Conservation (phyloP, 2,329 filamentous ascomycete genomes). For the Paecilomyces fulvus region DNA sequence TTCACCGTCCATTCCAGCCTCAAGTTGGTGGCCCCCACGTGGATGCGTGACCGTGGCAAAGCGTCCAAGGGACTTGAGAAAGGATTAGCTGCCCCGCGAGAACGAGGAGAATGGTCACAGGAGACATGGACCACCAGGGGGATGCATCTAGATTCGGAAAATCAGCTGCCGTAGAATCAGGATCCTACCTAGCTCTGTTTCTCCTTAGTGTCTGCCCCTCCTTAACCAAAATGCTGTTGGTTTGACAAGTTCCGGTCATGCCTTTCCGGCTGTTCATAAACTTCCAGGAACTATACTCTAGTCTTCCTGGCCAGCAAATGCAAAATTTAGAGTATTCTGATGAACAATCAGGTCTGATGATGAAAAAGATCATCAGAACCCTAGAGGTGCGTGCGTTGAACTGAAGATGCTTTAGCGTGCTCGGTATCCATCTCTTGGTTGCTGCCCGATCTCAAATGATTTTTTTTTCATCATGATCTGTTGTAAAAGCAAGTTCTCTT, state of each 20-base stretch:
- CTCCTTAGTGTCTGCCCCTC: too few species aligned
- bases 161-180: not conserved
- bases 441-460: not conserved
- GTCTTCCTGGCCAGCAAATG: not conserved
- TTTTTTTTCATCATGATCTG: not conserved
- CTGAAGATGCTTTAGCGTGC: not conserved
- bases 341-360: not conserved
- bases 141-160: not conserved
- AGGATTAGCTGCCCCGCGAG: not conserved
- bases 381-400: not conserved
- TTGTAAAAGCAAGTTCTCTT: not conserved
- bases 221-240: not conserved
- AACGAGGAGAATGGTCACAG: not conserved
- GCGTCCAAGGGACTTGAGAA: not conserved
- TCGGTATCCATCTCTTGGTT: not conserved
- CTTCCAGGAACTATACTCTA: not conserved
- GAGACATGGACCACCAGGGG: not conserved
- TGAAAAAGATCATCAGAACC: not conserved
- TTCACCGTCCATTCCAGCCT: not conserved
- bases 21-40: not conserved
- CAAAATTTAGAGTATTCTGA: not conserved
- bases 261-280: not conserved
- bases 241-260: not conserved
- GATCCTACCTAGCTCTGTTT: not conserved
- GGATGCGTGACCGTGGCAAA: not conserved